These are phyloP conservation scores for Geopyxis carbonaria DNA, from an alignment of 495 filamentous ascomycete genomes.

Conservation along the genomic window DNA sequence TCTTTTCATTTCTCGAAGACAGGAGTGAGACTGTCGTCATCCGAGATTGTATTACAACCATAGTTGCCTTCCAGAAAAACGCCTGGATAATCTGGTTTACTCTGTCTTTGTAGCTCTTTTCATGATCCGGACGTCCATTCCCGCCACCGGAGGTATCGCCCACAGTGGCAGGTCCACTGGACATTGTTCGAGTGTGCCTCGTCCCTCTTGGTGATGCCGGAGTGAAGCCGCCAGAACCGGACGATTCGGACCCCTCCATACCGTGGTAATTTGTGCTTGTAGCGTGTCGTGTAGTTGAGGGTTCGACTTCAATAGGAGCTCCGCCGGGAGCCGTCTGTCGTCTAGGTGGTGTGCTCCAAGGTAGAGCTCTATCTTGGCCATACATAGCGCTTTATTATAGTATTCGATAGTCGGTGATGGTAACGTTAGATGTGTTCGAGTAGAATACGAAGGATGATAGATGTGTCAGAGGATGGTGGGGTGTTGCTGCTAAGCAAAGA, in stretches of 20 bases:
- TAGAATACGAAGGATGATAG: too few species aligned
- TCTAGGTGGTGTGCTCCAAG: background rate
- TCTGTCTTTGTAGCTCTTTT: slow-evolving; percentile 21
- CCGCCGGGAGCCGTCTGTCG: too few species aligned
- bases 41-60: slow-evolving; percentile 67
- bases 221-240: slow-evolving; percentile 4
- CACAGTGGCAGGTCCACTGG: background rate
- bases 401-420: too few species aligned
- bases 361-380: background rate
- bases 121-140: background rate
- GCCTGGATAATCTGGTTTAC: slow-evolving; percentile 43
- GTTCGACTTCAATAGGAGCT: too few species aligned
- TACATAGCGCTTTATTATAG: slow-evolving; percentile 4
- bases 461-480: too few species aligned
- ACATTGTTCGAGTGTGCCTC: background rate
- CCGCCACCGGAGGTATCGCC: slow-evolving; percentile 5
- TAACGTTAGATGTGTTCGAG: background rate
- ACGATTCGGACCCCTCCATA: slow-evolving; percentile 5
- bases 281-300: background rate
- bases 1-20: slow-evolving; percentile 41
- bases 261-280: slow-evolving; percentile 3
- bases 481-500: slow-evolving; percentile 4
- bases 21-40: slow-evolving; percentile 46
- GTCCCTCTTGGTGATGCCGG: background rate
- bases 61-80: slow-evolving; percentile 74